Evolutionary conservation across 441 rosid species (phyloP).

Genomic region (Lepidium campestre): DNA sequence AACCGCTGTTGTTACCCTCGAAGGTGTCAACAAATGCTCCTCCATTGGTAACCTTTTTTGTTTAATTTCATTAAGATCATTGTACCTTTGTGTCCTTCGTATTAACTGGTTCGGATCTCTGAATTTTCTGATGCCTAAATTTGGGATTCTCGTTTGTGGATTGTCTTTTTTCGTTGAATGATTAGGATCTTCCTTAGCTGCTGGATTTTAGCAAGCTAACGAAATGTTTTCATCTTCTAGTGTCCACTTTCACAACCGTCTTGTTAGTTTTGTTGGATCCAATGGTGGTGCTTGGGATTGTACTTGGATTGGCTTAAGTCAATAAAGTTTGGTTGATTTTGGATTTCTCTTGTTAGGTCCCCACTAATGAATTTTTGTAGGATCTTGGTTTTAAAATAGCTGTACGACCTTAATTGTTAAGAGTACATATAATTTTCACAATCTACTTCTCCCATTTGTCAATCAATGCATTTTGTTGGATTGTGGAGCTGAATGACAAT

Average conservation of each 20-base stretch:
- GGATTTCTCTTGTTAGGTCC: constrained; percentile 28
- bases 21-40: constrained; percentile 99
- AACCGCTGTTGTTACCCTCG: constrained; percentile 96
- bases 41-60: constrained; percentile 63
- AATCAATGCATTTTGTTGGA: constrained; percentile 19
- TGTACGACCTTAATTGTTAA: constrained; percentile 11
- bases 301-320: constrained; percentile 16
- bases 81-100: not conserved
- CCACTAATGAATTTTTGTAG: constrained; percentile 7
- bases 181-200: not conserved
- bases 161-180: not conserved
- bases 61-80: not conserved
- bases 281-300: constrained; percentile 2
- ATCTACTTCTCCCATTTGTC: not conserved
- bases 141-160: not conserved
- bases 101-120: constrained; percentile 32
- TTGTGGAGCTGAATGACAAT: constrained; percentile 12
- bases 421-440: not conserved
- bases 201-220: not conserved
- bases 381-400: constrained; percentile 8
- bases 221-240: not conserved
- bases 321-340: constrained; percentile 12
- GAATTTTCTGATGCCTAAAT: not conserved
- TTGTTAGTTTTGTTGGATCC: constrained; percentile 5
- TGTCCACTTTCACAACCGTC: not conserved